Evolutionary conservation across 129 eudicot species (phyloP).

Genomic region (Logfia minima): DNA sequence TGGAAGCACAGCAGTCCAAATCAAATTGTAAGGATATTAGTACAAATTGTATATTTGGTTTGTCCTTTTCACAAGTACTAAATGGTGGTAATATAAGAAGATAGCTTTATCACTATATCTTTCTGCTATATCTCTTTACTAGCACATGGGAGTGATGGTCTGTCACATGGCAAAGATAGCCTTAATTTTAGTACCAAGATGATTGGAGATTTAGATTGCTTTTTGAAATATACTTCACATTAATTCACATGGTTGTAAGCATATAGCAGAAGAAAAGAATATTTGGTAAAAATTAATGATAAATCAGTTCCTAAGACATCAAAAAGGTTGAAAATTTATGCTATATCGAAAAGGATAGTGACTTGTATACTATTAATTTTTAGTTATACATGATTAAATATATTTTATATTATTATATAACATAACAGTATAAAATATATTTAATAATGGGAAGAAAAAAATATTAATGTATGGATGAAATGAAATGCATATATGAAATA

Average conservation of each 20-base stretch:
- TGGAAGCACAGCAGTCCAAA: neutral
- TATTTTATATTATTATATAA: too few relatives aligned
- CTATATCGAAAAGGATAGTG: neutral
- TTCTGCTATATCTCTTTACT: neutral
- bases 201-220: slow-evolving; percentile 31
- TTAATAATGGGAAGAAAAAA: too few relatives aligned
- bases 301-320: slow-evolving; percentile 13
- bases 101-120: slow-evolving; percentile 4
- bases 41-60: neutral
- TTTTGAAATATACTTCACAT: slow-evolving; percentile 3
- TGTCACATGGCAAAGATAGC: slow-evolving; percentile 39
- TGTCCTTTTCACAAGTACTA: slow-evolving; percentile 18
- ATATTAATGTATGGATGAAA: too few relatives aligned
- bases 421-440: too few relatives aligned
- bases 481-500: neutral
- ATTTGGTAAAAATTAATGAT: slow-evolving; percentile 9
- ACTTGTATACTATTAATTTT: too few relatives aligned
- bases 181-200: slow-evolving; percentile 26
- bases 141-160: slow-evolving; percentile 39
- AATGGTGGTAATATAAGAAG: neutral
- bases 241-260: slow-evolving; percentile 23
- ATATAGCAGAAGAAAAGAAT: slow-evolving; percentile 30
- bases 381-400: too few relatives aligned
- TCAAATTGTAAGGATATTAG: neutral
- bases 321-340: slow-evolving; percentile 2